Base-by-base conservation (phyloP, 208 protist species). In the Acanthamoeba castellanii region DNA sequence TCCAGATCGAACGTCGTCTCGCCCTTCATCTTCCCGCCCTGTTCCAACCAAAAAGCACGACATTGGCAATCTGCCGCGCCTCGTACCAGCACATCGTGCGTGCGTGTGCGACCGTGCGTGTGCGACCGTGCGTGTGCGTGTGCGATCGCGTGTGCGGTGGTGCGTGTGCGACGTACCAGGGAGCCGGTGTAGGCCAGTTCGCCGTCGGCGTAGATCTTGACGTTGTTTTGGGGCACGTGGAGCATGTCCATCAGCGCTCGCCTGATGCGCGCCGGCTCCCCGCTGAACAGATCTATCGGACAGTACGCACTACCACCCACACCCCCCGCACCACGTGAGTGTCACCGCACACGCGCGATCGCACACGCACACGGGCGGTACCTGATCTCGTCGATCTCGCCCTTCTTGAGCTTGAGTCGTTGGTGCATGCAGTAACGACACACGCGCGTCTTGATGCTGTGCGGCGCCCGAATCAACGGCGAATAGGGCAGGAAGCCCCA, bases 391-490 rank as follows among this genome's bases (percentile, higher is more conserved):
- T 84, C 57, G 27, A 94, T 94, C 50, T 94, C 70, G 16, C 70
- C 72, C 34, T 78, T 94, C 25, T 45, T 84, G 25, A 84, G 68
- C 42, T 94, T 94, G 30, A 85, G 70, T 13, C 90, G 37, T 32
- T 94, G 90, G 50, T 85, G 90, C 90, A 94, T 94, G 70, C 90
- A 94, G 34, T 94, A 94, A 18, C 90, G 64, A 30, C 90, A 94
- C 55, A 94, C 90, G 18, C 55, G 66, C 16, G 52, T 30, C 50
- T 94, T 94, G 68, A 94, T n/a, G 52, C 22, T 42, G 72, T 94
- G 90, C 34, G 68, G 68, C 37, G 64, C 68, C 9, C 90, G 61
- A 45, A 94, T 94, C 22, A 94, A 45, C 30, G 90, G 90, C 20
- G 90, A 94, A 85, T 68, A 85, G 11, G 90, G 90, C 64, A 94